These are phyloP conservation scores for Elsinoe australis DNA, from an alignment of 2,329 filamentous ascomycete species.

Conservation along the genomic window DNA sequence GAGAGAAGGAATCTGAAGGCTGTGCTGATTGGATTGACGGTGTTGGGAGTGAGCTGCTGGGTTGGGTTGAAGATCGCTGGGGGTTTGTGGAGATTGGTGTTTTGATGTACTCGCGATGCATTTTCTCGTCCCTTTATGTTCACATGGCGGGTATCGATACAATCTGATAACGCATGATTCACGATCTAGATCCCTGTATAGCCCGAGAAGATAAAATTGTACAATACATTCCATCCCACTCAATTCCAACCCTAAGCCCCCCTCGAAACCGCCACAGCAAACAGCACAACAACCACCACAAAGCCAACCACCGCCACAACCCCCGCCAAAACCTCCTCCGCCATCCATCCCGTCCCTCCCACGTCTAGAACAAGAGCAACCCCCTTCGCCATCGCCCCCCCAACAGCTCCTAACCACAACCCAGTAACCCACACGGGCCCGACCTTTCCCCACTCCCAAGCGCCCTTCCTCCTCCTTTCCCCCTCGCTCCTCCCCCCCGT, in stretches of 20 bases:
- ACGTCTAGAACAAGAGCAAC: background rate
- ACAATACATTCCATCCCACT: too few relatives aligned
- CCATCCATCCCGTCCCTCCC: background rate
- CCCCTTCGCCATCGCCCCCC: background rate
- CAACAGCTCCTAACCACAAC: constrained; percentile 39
- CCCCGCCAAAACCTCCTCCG: background rate
- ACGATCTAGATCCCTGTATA: too few relatives aligned
- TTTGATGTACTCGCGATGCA: background rate
- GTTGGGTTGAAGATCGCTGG: constrained; percentile 18
- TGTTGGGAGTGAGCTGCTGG: constrained; percentile 26
- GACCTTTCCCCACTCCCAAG: constrained; percentile 38
- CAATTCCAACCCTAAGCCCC: background rate
- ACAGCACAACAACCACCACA: background rate
- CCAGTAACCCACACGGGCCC: constrained; percentile 35
- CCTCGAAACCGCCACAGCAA: background rate
- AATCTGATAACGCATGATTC: too few relatives aligned
- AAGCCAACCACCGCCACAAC: background rate
- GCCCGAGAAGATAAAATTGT: too few relatives aligned
- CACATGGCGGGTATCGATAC: too few relatives aligned
- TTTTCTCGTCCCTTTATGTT: too few relatives aligned
- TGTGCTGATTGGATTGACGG: constrained; percentile 36
- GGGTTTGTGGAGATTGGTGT: constrained; percentile 7
- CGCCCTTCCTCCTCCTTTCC: constrained; percentile 20
- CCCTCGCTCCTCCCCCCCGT: background rate
- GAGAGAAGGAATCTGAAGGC: constrained; percentile 44